Evolutionary conservation across 2,329 filamentous ascomycete genomes (phyloP), one percentile per base, ranked within the genome.

Genomic region (Arthroderma sp.): DNA sequence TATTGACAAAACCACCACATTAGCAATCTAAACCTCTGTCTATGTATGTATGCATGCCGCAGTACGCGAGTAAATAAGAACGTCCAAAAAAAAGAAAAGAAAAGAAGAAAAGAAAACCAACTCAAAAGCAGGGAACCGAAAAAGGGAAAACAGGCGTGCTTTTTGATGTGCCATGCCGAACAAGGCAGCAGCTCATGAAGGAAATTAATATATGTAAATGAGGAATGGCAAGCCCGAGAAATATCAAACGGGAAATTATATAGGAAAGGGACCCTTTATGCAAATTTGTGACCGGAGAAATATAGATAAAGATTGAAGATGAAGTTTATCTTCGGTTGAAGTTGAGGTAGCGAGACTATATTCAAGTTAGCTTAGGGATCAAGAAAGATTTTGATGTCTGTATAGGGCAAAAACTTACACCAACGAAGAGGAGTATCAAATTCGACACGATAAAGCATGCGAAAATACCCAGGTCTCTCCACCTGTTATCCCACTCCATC

Each of bases 401-500:
- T 10, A 44, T 2, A 32, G 29, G 10, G 49, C 32, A 50, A 29
- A 28, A 50, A 65, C 69, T 70, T 59, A 73, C 70, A 34, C 70
- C 74, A 43, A 79, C 47, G 53, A 80, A 78, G 48, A 81, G 54
- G 40, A 80, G 65, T 15, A 84, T 73, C 55, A 91, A 58, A 61
- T 93, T 94, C 58, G 80, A 86, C 9, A 66, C 84, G 43, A 93
- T 73, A 57, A 87, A 94, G 1, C 80, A 82, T 30, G 75, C 53
- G 53, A 81, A 82, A 50, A 94, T 93, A 1, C 86, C 87, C 46
- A 91, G 50, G 54, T 94, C 86, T 45, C 86, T 75, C 86, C 86
- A 94, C 10, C 86, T 69, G 51, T 83, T 64, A 37, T 68, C 66
- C 54, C 81, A 94, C 2, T 66, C 68, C 56, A 93, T 74, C 2